Percentiles rank a stretch among this genome's conserved stretches.
phyloP scores from a whole-genome alignment of 352 stramenopile genomes.

The Globisporangium orthogonon region DNA sequence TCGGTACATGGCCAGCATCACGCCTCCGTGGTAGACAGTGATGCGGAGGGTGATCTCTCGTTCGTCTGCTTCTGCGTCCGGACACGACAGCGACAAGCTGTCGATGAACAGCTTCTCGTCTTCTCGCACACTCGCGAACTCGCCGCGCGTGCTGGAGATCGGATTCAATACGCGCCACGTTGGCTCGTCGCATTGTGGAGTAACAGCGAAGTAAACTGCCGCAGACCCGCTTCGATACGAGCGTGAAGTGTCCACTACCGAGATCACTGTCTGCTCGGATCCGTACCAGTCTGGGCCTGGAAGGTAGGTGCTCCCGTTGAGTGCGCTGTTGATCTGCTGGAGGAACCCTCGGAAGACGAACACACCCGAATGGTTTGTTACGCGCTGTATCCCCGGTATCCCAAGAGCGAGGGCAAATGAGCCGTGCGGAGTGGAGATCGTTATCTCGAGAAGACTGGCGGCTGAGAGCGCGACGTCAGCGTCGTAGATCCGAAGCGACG shows the following conservation, averaged over 20 bases:
- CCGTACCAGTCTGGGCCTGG: slow-evolving; percentile 52
- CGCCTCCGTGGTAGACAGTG: slow-evolving; percentile 27
- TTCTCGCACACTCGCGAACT: slow-evolving; percentile 29
- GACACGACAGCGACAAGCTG: slow-evolving; percentile 21
- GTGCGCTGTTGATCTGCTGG: slow-evolving; percentile 38
- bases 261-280: slow-evolving; percentile 35
- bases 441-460: slow-evolving; percentile 27
- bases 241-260: slow-evolving; percentile 16
- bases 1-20: slow-evolving; percentile 42
- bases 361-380: slow-evolving; percentile 17
- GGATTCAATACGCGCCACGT: slow-evolving; percentile 16
- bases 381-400: slow-evolving; percentile 21
- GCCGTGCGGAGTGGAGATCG: slow-evolving; percentile 18
- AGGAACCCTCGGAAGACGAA: slow-evolving; percentile 41
- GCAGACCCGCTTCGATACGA: slow-evolving; percentile 3
- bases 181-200: slow-evolving; percentile 49
- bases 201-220: slow-evolving; percentile 32
- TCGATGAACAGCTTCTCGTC: slow-evolving; percentile 34
- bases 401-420: slow-evolving; percentile 16
- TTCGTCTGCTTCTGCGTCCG: slow-evolving; percentile 23
- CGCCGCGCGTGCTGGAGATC: not conserved
- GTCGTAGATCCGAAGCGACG: slow-evolving; percentile 12
- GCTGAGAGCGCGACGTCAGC: slow-evolving; percentile 15
- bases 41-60: slow-evolving; percentile 31
- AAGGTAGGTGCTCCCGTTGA: slow-evolving; percentile 45